phyloP scores from a whole-genome alignment of 257 asterid species.

The Schizonepeta tenuifolia region DNA sequence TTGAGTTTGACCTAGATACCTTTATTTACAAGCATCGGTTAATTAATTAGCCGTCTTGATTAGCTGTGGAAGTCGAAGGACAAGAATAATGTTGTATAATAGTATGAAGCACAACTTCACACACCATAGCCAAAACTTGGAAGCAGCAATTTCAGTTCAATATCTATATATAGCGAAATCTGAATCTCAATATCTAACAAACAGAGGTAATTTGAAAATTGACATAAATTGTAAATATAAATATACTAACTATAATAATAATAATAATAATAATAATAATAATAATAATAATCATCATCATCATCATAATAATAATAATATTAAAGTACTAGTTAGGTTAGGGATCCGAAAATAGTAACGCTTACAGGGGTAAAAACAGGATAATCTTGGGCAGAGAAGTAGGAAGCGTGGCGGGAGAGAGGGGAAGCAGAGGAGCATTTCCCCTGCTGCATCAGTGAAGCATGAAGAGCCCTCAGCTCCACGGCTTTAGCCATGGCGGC shows the following conservation, averaged over 20 bases:
- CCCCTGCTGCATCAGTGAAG: conserved; percentile 74
- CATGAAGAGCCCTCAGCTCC: conserved; percentile 93
- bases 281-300: too few species aligned
- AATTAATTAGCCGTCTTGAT: conserved; percentile 11
- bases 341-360: neutral
- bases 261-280: too few species aligned
- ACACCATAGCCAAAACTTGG: neutral
- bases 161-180: neutral
- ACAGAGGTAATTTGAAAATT: too few species aligned
- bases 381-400: conserved; percentile 84
- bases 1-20: conserved; percentile 23
- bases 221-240: too few species aligned
- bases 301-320: too few species aligned
- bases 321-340: neutral
- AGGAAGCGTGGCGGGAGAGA: conserved; percentile 55
- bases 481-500: conserved; percentile 80
- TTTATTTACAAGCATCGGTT: conserved; percentile 39
- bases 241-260: too few species aligned
- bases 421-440: conserved; percentile 66
- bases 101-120: conserved; percentile 8
- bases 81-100: neutral
- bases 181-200: conserved; percentile 15
- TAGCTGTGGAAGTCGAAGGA: neutral
- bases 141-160: neutral
- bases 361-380: conserved; percentile 95